Percentiles rank a stretch among this genome's conserved stretches.
These are phyloP conservation scores for Agastache rugosa DNA, from an alignment of 257 asterid genomes.

Conservation along the genomic window DNA sequence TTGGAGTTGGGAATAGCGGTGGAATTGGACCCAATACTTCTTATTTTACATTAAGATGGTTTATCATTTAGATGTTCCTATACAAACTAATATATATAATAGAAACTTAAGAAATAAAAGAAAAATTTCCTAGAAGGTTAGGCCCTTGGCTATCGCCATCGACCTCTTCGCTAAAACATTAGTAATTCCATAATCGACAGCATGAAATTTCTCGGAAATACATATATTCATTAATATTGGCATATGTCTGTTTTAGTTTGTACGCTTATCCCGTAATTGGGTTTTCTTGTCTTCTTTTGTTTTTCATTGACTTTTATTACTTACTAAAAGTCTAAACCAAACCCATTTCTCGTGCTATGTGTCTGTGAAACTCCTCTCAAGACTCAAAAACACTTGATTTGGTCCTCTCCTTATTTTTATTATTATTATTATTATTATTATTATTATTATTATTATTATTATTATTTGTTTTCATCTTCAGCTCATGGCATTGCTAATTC, in stretches of 20 bases:
- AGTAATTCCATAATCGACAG: not conserved
- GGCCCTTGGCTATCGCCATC: not conserved
- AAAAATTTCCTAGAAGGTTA: not conserved
- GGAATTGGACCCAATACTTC: no score
- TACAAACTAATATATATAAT: not conserved
- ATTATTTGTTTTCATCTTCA: not conserved
- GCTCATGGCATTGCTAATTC: no score
- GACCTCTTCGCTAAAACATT: not conserved
- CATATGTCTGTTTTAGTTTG: conserved; percentile 7
- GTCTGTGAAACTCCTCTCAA: not conserved
- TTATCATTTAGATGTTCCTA: no score
- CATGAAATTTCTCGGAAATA: conserved; percentile 11
- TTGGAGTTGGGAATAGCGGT: no score
- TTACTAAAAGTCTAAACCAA: conserved; percentile 29
- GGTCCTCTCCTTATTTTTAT: not conserved
- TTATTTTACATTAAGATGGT: not conserved
- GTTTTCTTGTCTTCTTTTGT: conserved; percentile 5
- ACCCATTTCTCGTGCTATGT: conserved; percentile 25
- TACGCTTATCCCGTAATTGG: conserved; percentile 2
- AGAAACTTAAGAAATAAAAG: not conserved
- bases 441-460: not conserved
- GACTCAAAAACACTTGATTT: not conserved
- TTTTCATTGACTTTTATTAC: conserved; percentile 24
- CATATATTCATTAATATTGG: conserved; percentile 20
- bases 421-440: not conserved